These are phyloP conservation scores for Obba rivulosa DNA, from an alignment of 768 basidiomycete genomes.

Conservation along the genomic window DNA sequence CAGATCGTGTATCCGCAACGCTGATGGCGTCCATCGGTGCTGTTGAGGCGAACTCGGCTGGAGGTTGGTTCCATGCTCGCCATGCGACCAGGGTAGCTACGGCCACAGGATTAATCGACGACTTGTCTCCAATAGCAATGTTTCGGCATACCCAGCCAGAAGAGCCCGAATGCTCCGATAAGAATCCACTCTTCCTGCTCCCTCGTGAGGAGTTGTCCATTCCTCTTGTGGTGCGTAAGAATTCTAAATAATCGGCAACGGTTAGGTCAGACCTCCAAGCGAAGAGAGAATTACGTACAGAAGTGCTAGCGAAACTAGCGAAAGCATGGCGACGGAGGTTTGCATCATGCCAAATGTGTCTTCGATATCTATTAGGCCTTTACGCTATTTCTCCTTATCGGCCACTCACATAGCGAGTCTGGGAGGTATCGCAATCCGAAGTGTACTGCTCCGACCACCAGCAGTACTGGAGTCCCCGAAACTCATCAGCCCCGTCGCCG, in stretches of 20 bases:
- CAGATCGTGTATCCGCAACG: background rate
- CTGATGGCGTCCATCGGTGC: no score
- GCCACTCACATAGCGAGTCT: conserved; percentile 14
- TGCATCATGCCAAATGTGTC: conserved; percentile 40
- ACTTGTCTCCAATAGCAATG: background rate
- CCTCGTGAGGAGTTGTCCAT: conserved; percentile 58
- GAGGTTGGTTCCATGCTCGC: conserved; percentile 30
- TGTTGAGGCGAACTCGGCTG: no score
- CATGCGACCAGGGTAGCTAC: conserved; percentile 39
- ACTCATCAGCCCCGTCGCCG: no score
- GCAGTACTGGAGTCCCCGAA: no score
- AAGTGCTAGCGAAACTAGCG: conserved; percentile 57
- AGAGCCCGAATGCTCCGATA: conserved; percentile 65
- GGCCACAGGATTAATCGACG: background rate
- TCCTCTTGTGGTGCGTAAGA: conserved; percentile 58
- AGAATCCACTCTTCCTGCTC: conserved; percentile 70
- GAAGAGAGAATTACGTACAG: conserved; percentile 46
- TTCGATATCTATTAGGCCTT: conserved; percentile 1
- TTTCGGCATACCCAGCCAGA: conserved; percentile 64
- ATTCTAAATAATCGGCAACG: conserved; percentile 38
- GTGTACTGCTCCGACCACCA: conserved; percentile 3
- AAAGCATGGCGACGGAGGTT: conserved; percentile 65
- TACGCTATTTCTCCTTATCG: no score
- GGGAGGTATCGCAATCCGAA: conserved; percentile 14
- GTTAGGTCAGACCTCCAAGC: background rate